Evolutionary conservation across 768 basidiomycete genomes (phyloP).

Genomic region (Porphyrellus cyaneotinctus): DNA sequence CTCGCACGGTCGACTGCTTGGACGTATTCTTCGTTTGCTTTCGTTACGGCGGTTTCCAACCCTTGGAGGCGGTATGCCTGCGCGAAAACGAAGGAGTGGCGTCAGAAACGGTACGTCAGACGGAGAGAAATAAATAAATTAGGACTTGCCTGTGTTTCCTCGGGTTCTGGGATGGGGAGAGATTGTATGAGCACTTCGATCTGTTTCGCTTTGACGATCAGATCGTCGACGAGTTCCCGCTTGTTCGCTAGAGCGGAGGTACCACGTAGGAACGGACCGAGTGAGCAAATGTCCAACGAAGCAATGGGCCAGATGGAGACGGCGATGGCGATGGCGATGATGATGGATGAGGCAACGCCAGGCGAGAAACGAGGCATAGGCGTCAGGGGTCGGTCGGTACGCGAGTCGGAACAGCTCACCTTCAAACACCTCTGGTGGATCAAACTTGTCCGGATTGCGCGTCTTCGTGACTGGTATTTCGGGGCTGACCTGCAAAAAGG

Average conservation of each 20-base stretch:
- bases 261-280: not conserved
- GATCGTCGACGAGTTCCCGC: constrained; percentile 77
- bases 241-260: constrained; percentile 58
- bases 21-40: constrained; percentile 73
- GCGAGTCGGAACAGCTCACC: constrained; percentile 36
- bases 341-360: too few species aligned
- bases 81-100: not conserved
- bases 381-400: not conserved
- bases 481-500: constrained; percentile 72
- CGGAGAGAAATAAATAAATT: too few species aligned
- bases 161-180: constrained; percentile 73
- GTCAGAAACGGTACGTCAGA: not conserved
- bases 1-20: constrained; percentile 72
- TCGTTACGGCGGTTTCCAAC: constrained; percentile 66
- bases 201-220: constrained; percentile 85
- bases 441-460: constrained; percentile 67
- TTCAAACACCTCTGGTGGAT: constrained; percentile 70
- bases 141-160: constrained; percentile 58
- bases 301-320: too few species aligned
- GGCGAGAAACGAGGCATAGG: not conserved
- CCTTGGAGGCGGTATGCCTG: constrained; percentile 64
- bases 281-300: too few species aligned
- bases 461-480: constrained; percentile 84
- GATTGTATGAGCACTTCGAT: constrained; percentile 81
- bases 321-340: too few species aligned